These are phyloP conservation scores for Talaromyces pinophilus DNA, from an alignment of 2,329 filamentous ascomycete species.

Conservation along the genomic window DNA sequence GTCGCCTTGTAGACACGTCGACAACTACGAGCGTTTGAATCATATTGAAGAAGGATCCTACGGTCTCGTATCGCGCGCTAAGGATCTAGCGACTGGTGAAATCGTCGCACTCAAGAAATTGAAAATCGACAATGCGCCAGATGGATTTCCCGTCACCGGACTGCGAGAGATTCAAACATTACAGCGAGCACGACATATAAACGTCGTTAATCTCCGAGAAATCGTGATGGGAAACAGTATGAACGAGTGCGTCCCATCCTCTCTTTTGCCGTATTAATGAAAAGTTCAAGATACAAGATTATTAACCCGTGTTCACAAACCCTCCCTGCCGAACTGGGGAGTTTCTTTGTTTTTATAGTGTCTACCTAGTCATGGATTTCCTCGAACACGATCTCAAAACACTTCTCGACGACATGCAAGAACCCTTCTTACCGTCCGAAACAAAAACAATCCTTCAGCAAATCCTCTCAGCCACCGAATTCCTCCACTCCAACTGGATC, in stretches of 20 bases:
- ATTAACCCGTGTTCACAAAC: conserved; percentile 35
- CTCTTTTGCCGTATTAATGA: conserved; percentile 29
- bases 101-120: conserved; percentile 91
- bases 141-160: conserved; percentile 89
- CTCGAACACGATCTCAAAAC: conserved; percentile 95
- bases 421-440: conserved; percentile 90
- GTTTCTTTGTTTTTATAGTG: conserved; percentile 51
- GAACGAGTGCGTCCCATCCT: conserved; percentile 53
- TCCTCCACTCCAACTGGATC: conserved; percentile 87
- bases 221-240: conserved; percentile 73
- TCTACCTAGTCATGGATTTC: conserved; percentile 96
- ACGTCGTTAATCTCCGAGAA: conserved; percentile 80
- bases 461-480: conserved; percentile 75
- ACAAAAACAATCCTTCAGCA: conserved; percentile 87
- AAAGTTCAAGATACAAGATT: conserved; percentile 39
- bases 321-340: conserved; percentile 12
- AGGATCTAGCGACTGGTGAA: conserved; percentile 69
- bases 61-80: conserved; percentile 86
- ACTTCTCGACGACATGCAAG: conserved; percentile 88
- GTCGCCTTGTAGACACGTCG: conserved; percentile 72
- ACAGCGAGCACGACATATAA: conserved; percentile 74
- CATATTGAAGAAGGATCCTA: conserved; percentile 98
- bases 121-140: conserved; percentile 77
- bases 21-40: conserved; percentile 89
- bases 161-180: conserved; percentile 92